Evolutionary conservation across 2,329 filamentous ascomycete genomes (phyloP).

Genomic region (Diplocarpon mali): DNA sequence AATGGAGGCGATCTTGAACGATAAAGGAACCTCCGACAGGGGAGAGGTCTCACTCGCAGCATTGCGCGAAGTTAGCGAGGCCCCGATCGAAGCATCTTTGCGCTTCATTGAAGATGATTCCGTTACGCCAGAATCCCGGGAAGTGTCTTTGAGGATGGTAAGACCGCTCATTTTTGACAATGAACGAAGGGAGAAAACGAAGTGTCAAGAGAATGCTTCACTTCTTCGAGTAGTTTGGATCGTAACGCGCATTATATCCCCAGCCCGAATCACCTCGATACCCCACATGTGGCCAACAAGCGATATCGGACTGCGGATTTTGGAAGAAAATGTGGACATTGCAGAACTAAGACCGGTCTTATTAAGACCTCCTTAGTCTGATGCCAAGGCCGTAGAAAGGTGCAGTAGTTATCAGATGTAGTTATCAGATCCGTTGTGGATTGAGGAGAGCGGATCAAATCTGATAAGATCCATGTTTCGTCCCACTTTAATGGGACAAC

Average conservation of each 20-base stretch:
- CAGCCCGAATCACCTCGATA: too few species aligned
- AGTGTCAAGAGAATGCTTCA: background rate
- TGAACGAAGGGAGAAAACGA: background rate
- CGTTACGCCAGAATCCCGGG: background rate
- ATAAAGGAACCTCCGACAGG: conserved; percentile 14
- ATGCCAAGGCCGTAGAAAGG: background rate
- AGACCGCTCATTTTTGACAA: background rate
- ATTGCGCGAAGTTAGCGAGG: background rate
- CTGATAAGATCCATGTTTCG: background rate
- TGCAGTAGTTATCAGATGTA: background rate
- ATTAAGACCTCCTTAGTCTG: background rate
- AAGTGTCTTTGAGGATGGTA: background rate
- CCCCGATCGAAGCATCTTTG: background rate
- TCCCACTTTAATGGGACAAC: background rate
- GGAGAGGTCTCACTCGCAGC: conserved; percentile 1
- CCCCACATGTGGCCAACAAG: too few species aligned
- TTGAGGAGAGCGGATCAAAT: background rate
- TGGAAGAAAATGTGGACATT: background rate
- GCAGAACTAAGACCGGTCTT: background rate
- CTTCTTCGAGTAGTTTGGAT: background rate
- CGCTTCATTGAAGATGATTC: background rate
- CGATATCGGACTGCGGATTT: too few species aligned
- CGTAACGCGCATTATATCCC: too few species aligned
- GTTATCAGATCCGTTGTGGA: background rate
- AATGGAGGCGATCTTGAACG: conserved; percentile 33